Evolutionary conservation across 306 rosid genomes (phyloP).

Genomic region (Lupinus albus): DNA sequence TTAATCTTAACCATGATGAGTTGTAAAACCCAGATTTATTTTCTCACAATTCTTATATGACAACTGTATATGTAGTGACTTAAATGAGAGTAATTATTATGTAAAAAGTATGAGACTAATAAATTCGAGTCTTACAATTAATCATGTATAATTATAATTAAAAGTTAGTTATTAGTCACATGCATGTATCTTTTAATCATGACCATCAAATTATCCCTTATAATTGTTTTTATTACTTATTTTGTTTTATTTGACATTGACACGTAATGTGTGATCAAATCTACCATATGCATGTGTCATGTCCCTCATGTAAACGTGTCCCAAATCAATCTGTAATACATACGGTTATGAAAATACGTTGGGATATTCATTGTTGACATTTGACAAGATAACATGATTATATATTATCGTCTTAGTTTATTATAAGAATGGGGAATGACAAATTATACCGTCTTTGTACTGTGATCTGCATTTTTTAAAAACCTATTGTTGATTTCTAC

Average conservation of each 20-base stretch:
- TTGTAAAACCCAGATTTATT: no score
- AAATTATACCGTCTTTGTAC: background rate
- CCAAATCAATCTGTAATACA: conserved; percentile 4
- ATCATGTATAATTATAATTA: no score
- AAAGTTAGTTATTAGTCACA: no score
- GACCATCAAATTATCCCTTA: no score
- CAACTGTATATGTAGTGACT: no score
- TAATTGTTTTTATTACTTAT: no score
- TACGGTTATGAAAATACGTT: conserved; percentile 24
- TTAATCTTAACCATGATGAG: no score
- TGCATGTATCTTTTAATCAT: no score
- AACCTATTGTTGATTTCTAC: background rate
- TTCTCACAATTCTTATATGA: no score
- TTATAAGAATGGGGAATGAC: background rate
- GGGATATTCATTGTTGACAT: background rate
- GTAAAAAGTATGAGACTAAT: no score
- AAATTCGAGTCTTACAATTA: no score
- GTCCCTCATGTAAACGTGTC: conserved; percentile 46
- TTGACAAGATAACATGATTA: background rate
- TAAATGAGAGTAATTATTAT: no score
- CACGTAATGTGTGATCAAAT: conserved; percentile 31
- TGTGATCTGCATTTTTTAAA: conserved; percentile 3
- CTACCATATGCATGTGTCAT: conserved; percentile 35
- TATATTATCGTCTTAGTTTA: background rate
- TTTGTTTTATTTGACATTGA: conserved; percentile 41